These are phyloP conservation scores for Vaccinium corymbosum DNA, from an alignment of 148 eudicot species.

Conservation along the genomic window DNA sequence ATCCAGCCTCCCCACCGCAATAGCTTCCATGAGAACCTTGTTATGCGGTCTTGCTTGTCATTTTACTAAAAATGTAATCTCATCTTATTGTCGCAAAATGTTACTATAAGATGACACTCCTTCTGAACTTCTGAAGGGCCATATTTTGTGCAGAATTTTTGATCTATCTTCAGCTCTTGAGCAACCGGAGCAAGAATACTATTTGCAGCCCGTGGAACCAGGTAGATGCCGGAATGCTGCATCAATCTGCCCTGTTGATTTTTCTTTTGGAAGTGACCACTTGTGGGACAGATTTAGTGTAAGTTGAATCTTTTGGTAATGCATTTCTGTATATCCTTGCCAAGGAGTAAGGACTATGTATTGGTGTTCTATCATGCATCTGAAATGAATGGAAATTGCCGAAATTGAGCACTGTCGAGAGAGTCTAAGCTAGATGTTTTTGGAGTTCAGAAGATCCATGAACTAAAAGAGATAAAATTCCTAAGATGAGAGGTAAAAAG, in stretches of 20 bases:
- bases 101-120: background rate
- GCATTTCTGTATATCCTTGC: background rate
- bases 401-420: background rate
- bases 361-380: background rate
- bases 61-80: background rate
- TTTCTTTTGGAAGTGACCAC: conserved; percentile 92
- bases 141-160: conserved; percentile 56
- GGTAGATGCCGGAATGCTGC: conserved; percentile 69
- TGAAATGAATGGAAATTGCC: background rate
- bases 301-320: conserved; percentile 34
- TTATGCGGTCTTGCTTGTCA: background rate
- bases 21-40: background rate
- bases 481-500: background rate
- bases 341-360: background rate
- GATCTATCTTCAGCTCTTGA: conserved; percentile 60
- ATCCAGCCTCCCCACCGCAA: background rate
- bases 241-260: conserved; percentile 85
- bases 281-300: conserved; percentile 97
- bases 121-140: background rate
- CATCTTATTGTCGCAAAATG: background rate
- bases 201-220: conserved; percentile 68
- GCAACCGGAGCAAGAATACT: conserved; percentile 90
- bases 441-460: background rate
- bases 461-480: background rate
- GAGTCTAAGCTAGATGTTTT: conserved; percentile 8